A percentile compares a stretch with the other conserved stretches of the same genome.
These are phyloP conservation scores for Borovskyia barvae DNA, from an alignment of 208 protist genomes.

Conservation along the genomic window DNA sequence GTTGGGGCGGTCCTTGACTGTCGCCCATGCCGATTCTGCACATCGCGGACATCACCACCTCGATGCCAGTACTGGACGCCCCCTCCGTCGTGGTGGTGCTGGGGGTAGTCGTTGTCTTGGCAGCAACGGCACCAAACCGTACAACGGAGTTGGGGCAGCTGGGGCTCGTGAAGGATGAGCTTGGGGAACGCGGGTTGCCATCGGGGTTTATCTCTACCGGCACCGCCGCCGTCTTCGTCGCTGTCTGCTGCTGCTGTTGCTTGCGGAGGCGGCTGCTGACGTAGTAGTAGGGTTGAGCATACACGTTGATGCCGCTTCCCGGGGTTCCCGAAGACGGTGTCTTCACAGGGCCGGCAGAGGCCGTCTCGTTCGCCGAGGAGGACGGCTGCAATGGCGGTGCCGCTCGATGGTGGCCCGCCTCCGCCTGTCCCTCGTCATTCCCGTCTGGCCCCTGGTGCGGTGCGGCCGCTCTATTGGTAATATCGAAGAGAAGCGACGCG, in stretches of 20 bases:
- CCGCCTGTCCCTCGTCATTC: too few species aligned
- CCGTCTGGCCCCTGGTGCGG: too few species aligned
- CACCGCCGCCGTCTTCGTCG: neutral
- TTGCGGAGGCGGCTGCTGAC: conserved; percentile 35
- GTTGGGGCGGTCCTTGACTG: too few species aligned
- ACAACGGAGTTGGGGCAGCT: conserved; percentile 8
- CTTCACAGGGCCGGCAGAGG: too few species aligned
- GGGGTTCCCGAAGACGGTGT: conserved; percentile 21
- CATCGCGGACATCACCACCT: conserved; percentile 16
- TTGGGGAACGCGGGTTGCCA: conserved; percentile 2
- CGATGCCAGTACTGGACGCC: conserved; percentile 5
- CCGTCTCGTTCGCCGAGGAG: neutral
- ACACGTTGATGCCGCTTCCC: conserved; percentile 51
- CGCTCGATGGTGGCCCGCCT: too few species aligned
- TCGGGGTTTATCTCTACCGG: neutral
- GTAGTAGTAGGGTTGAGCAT: conserved; percentile 69
- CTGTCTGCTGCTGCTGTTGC: conserved; percentile 29
- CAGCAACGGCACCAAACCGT: neutral
- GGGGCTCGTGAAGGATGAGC: conserved; percentile 21
- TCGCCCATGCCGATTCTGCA: conserved; percentile 2
- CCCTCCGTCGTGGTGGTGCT: neutral
- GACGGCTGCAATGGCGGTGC: too few species aligned
- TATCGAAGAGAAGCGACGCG: conserved; percentile 25
- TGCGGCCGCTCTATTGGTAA: conserved; percentile 16
- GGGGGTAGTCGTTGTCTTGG: neutral